Conservation (phyloP, 2,329 filamentous ascomycete genomes). For the Diaporthe nobilis region DNA sequence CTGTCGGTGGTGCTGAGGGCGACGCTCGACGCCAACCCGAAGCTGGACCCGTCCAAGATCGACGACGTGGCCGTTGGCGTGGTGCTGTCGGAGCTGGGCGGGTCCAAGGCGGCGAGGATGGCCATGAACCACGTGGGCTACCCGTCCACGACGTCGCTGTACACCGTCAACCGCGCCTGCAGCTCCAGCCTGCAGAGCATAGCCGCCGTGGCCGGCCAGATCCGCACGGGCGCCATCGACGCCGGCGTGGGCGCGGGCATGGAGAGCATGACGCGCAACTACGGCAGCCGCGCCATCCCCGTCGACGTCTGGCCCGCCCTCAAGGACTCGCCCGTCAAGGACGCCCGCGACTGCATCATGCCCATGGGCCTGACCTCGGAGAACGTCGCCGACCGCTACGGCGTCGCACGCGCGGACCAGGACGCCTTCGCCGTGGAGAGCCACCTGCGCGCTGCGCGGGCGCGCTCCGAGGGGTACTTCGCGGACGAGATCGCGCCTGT, state of each 20-base stretch:
- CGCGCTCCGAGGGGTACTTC: slow-evolving; percentile 79
- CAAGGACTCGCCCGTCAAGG: slow-evolving; percentile 72
- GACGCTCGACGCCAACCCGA: slow-evolving; percentile 79
- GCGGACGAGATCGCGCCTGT: slow-evolving; percentile 86
- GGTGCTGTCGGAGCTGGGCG: slow-evolving; percentile 91
- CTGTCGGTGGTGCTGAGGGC: slow-evolving; percentile 77
- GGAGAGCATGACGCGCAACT: slow-evolving; percentile 97
- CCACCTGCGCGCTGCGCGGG: slow-evolving; percentile 80
- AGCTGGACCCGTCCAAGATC: slow-evolving; percentile 77
- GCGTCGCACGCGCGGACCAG: slow-evolving; percentile 81
- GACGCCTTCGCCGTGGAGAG: slow-evolving; percentile 84
- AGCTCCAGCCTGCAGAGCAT: slow-evolving; percentile 84
- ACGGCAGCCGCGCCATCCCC: slow-evolving; percentile 87
- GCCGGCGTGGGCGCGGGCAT: slow-evolving; percentile 88
- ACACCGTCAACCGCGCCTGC: slow-evolving; percentile 92
- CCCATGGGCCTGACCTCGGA: slow-evolving; percentile 92
- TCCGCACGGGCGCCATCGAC: slow-evolving; percentile 80
- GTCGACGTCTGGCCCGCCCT: slow-evolving; percentile 84
- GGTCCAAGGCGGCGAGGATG: slow-evolving; percentile 92
- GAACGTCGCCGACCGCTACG: slow-evolving; percentile 86
- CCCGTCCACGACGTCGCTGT: slow-evolving; percentile 79
- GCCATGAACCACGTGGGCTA: slow-evolving; percentile 88
- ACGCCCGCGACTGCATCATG: slow-evolving; percentile 91
- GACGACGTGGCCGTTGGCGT: slow-evolving; percentile 90
- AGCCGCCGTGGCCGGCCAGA: slow-evolving; percentile 79